A percentile compares a stretch with the other conserved stretches of the same genome.
phyloP scores from a whole-genome alignment of 345 rosid species.

The Gossypium sturtianum region DNA sequence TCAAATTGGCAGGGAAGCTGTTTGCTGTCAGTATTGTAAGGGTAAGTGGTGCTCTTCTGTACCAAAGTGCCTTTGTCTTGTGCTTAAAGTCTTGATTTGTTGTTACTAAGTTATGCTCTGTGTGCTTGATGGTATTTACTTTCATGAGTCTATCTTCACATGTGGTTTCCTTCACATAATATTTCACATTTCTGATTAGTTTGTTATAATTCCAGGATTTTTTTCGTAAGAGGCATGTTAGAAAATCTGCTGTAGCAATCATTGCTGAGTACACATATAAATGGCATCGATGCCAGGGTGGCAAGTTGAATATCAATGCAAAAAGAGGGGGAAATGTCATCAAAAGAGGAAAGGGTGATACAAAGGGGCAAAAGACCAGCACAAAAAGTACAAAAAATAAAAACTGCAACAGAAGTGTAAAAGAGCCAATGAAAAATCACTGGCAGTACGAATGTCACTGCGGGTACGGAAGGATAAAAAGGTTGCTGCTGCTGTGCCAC shows the following conservation, averaged over 20 bases:
- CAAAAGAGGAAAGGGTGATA: conserved; percentile 27
- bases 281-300: conserved; percentile 59
- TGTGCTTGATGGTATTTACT: background rate
- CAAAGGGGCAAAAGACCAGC: conserved; percentile 30
- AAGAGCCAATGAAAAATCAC: conserved; percentile 29
- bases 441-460: conserved; percentile 29
- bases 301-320: conserved; percentile 18
- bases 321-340: conserved; percentile 24
- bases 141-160: background rate
- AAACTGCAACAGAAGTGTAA: conserved; percentile 33
- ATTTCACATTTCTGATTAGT: background rate
- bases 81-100: background rate
- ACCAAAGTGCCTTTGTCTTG: background rate
- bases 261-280: conserved; percentile 31
- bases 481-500: conserved; percentile 46
- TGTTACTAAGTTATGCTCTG: background rate
- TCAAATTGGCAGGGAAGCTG: conserved; percentile 71
- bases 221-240: conserved; percentile 71
- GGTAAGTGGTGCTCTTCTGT: conserved; percentile 41
- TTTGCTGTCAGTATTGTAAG: conserved; percentile 71
- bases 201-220: conserved; percentile 46
- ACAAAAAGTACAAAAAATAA: conserved; percentile 27
- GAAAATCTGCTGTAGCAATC: conserved; percentile 47
- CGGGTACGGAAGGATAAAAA: conserved; percentile 42
- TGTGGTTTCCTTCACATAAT: background rate